Evolutionary conservation across 352 stramenopile genomes (phyloP).

Genomic region (Phytophthora gonapodyides): DNA sequence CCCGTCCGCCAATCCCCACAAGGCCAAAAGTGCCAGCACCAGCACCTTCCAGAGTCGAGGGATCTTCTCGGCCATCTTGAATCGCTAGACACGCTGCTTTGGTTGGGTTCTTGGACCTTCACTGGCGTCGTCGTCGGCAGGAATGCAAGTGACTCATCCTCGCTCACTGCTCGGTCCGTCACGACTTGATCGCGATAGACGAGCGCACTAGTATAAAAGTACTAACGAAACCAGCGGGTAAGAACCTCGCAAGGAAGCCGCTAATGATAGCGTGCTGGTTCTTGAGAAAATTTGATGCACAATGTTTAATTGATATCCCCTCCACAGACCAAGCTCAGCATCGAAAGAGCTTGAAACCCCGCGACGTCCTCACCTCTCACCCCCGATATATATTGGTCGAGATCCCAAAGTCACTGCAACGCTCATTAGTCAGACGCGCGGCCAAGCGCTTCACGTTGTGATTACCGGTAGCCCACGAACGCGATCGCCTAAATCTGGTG

Average conservation of each 20-base stretch:
- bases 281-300: constrained; percentile 5
- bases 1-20: constrained; percentile 15
- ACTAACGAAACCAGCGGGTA: too few species aligned
- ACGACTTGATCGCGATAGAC: neutral
- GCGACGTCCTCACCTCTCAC: constrained; percentile 5
- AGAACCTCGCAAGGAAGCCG: too few species aligned
- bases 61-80: constrained; percentile 16
- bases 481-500: too few species aligned
- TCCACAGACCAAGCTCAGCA: neutral
- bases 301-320: neutral
- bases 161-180: neutral
- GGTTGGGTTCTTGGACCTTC: neutral
- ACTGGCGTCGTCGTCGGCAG: neutral
- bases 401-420: neutral
- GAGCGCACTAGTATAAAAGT: too few species aligned
- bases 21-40: constrained; percentile 3
- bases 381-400: neutral
- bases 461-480: too few species aligned
- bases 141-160: neutral
- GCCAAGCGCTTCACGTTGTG: constrained; percentile 3
- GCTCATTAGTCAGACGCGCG: constrained; percentile 6
- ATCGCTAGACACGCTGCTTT: neutral
- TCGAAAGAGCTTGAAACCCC: neutral
- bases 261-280: too few species aligned
- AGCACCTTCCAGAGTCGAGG: constrained; percentile 10